phyloP scores from a whole-genome alignment of 2,329 filamentous ascomycete genomes.

The Fusarium sterilihyphosum region DNA sequence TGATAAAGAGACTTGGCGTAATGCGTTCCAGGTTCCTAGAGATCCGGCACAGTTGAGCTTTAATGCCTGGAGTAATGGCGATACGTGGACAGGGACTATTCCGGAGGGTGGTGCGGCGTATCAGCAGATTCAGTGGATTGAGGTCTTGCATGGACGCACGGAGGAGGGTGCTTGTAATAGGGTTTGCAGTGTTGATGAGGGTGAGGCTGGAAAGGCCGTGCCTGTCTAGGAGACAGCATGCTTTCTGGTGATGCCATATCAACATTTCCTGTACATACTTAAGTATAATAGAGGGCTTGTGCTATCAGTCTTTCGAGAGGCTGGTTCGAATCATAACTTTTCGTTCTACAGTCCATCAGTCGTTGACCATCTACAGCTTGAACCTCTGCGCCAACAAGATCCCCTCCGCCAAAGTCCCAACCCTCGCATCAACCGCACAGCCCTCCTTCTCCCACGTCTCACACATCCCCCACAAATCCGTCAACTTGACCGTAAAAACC shows the following conservation, averaged over 20 bases:
- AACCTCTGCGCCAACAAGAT: conserved; percentile 75
- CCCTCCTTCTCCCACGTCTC: conserved; percentile 74
- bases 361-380: conserved; percentile 47
- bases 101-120: conserved; percentile 57
- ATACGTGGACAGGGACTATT: conserved; percentile 67
- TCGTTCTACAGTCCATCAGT: not conserved
- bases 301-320: too few relatives aligned
- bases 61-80: conserved; percentile 69
- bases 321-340: not conserved
- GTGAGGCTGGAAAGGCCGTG: conserved; percentile 53
- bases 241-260: not conserved
- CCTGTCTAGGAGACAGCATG: conserved; percentile 13
- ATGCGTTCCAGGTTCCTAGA: conserved; percentile 63
- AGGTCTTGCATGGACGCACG: conserved; percentile 61
- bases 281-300: not conserved
- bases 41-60: conserved; percentile 61
- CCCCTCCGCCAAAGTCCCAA: conserved; percentile 81
- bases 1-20: conserved; percentile 57
- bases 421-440: conserved; percentile 81
- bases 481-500: conserved; percentile 75
- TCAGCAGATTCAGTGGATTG: conserved; percentile 69
- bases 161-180: conserved; percentile 25
- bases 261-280: conserved; percentile 4
- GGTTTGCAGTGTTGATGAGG: conserved; percentile 42
- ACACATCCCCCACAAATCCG: conserved; percentile 72